These are phyloP conservation scores for Starmerella bombi DNA, from an alignment of 805 yeast genomes.

Conservation along the genomic window DNA sequence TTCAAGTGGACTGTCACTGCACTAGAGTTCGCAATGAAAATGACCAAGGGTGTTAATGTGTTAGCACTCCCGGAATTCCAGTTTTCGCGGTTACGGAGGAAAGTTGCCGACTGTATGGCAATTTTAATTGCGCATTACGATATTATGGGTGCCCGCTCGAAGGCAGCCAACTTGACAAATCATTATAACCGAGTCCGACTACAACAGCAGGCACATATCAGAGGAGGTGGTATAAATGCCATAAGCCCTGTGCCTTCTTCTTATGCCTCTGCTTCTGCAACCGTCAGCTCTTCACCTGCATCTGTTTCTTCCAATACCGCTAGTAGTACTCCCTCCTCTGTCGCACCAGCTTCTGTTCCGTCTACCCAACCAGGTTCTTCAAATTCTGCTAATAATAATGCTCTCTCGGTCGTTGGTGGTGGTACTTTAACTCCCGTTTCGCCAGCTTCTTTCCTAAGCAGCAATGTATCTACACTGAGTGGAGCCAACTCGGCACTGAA, in stretches of 20 bases:
- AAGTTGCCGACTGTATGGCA: conserved; percentile 91
- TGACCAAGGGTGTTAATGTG: conserved; percentile 82
- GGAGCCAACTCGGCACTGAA: conserved; percentile 34
- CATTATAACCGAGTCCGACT: conserved; percentile 27
- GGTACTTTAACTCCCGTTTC: neutral
- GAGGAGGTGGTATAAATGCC: neutral
- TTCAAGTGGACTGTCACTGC: conserved; percentile 96
- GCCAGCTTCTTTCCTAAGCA: neutral
- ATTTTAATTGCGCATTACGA: conserved; percentile 89
- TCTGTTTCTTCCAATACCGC: neutral
- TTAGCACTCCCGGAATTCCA: conserved; percentile 65
- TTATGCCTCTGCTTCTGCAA: neutral
- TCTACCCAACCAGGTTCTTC: neutral
- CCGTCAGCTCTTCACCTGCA: neutral
- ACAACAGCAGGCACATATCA: conserved; percentile 2
- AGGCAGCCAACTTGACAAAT: conserved; percentile 35
- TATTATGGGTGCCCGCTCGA: conserved; percentile 94
- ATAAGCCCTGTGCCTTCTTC: neutral
- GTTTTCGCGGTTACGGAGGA: conserved; percentile 54
- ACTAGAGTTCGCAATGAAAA: conserved; percentile 87
- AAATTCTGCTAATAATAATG: neutral
- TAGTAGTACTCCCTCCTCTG: neutral
- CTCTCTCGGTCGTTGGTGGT: neutral
- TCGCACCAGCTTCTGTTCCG: neutral
- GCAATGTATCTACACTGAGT: conserved; percentile 22